phyloP scores from a whole-genome alignment of 495 filamentous ascomycete species.

The Penicillium flavigenum region DNA sequence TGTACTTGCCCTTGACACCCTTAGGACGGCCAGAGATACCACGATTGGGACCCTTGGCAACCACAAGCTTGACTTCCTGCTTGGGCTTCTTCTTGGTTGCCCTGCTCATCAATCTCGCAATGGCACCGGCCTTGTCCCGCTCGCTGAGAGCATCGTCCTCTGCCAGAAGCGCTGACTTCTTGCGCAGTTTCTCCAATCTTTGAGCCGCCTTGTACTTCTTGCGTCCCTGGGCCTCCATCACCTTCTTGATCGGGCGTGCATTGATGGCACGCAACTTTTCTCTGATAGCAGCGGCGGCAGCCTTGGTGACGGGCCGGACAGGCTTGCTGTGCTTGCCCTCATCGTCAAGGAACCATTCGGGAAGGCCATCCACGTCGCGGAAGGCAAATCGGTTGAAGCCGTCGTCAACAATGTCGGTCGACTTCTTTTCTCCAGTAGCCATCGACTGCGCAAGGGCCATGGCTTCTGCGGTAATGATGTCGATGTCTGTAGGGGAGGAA shows the following conservation, averaged over 20 bases:
- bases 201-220: constrained; percentile 96
- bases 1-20: constrained; percentile 96
- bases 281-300: constrained; percentile 88
- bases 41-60: constrained; percentile 79
- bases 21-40: constrained; percentile 75
- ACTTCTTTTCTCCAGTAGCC: constrained; percentile 78
- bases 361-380: constrained; percentile 88
- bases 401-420: constrained; percentile 78
- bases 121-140: constrained; percentile 87
- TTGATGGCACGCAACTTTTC: constrained; percentile 93
- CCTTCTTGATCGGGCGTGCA: constrained; percentile 98
- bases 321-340: constrained; percentile 79
- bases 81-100: constrained; percentile 85
- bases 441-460: constrained; percentile 97
- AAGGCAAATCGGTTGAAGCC: constrained; percentile 90
- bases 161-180: constrained; percentile 84
- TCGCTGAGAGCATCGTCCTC: constrained; percentile 91
- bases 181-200: constrained; percentile 85
- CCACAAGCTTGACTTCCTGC: constrained; percentile 81
- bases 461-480: constrained; percentile 97
- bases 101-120: constrained; percentile 75
- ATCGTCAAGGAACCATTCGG: constrained; percentile 97
- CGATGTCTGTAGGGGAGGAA: constrained; percentile 65
- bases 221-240: constrained; percentile 88
- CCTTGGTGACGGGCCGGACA: constrained; percentile 83